Conservation (phyloP, 2,329 filamentous ascomycete species). For the Colletotrichum sp. region DNA sequence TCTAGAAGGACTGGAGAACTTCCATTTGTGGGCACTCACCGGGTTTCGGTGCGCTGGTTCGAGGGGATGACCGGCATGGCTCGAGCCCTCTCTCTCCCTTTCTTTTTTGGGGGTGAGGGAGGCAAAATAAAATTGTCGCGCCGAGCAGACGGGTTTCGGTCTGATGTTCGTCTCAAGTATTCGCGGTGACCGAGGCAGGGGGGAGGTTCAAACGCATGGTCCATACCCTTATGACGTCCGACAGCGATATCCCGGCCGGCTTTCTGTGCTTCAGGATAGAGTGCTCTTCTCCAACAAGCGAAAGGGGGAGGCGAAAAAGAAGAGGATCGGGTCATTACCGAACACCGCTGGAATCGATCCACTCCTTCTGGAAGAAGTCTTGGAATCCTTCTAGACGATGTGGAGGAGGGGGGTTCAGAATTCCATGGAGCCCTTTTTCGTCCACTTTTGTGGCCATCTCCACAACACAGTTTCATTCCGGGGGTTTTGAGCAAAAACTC, state of each 20-base stretch:
- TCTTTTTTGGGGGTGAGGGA: not conserved
- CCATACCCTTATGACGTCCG: not conserved
- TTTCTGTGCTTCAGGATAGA: not conserved
- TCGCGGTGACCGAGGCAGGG: conserved; percentile 1
- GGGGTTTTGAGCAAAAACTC: not conserved
- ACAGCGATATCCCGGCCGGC: conserved; percentile 9
- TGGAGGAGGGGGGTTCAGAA: not conserved
- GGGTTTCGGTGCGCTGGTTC: not conserved
- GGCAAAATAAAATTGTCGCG: not conserved
- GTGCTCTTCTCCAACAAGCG: not conserved
- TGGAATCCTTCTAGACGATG: not conserved
- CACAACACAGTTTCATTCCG: not conserved
- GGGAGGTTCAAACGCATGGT: not conserved
- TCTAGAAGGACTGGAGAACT: not conserved
- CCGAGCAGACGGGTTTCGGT: conserved; percentile 5
- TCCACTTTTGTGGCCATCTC: not conserved
- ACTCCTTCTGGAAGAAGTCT: not conserved
- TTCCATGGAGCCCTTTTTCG: not conserved
- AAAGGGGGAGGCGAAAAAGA: not conserved
- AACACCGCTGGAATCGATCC: not conserved
- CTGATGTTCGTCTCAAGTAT: conserved; percentile 11
- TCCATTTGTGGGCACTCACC: not conserved
- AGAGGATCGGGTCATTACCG: not conserved
- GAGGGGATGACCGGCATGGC: not conserved
- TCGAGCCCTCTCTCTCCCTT: not conserved